phyloP scores from a whole-genome alignment of 495 filamentous ascomycete genomes.

The Penicillium pancosmium region DNA sequence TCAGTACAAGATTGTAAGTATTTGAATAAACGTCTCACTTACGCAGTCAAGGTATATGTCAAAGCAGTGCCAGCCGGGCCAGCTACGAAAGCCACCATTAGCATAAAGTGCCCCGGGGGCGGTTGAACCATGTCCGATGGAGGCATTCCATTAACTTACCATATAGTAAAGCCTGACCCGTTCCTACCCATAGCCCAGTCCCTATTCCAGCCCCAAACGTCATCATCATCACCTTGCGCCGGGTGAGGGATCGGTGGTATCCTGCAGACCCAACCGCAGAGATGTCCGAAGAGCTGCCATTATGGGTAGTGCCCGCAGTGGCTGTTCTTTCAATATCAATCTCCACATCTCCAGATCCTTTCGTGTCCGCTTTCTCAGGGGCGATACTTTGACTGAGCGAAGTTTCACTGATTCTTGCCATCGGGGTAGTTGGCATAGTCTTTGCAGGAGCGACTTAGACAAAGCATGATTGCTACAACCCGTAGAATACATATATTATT shows the following conservation, averaged over 20 bases:
- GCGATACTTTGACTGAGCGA: background rate
- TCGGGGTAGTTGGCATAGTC: background rate
- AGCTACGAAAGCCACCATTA: conserved; percentile 16
- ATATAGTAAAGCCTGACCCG: conserved; percentile 30
- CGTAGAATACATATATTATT: background rate
- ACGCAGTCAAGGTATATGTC: conserved; percentile 34
- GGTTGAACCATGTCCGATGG: background rate
- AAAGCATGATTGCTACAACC: too few relatives aligned
- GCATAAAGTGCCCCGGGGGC: background rate
- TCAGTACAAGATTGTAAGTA: background rate
- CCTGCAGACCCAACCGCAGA: conserved; percentile 20
- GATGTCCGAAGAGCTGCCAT: conserved; percentile 19
- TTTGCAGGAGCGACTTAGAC: background rate
- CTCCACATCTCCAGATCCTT: conserved; percentile 3
- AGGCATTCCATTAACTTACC: conserved; percentile 14
- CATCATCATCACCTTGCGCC: conserved; percentile 39
- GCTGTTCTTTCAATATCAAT: conserved; percentile 22
- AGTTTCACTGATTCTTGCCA: conserved; percentile 8
- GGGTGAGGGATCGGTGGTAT: conserved; percentile 32
- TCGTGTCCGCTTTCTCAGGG: conserved; percentile 10
- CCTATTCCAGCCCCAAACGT: conserved; percentile 37
- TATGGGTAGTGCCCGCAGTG: conserved; percentile 17
- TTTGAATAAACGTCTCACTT: conserved; percentile 4
- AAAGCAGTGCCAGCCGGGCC: conserved; percentile 31
- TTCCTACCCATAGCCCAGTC: conserved; percentile 32